Percentiles rank a stretch among this genome's conserved stretches.
Conservation (phyloP, 225 moss, liverwort and hornwort species). For the Physcomitrium patens region DNA sequence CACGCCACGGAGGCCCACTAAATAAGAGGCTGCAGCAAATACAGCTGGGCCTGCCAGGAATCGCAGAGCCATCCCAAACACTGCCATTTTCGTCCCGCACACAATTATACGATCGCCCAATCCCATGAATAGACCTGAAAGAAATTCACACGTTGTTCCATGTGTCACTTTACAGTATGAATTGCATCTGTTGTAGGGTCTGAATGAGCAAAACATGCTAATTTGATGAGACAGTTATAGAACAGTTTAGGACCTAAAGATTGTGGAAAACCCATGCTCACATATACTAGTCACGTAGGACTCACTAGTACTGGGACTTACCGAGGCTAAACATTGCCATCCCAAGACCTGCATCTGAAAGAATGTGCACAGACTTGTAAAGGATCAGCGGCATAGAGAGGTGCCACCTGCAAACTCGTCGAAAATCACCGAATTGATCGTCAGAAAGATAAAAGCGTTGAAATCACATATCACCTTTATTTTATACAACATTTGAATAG, state of each 20-base stretch:
- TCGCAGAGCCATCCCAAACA: conserved; percentile 73
- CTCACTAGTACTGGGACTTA: conserved; percentile 30
- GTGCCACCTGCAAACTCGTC: conserved; percentile 68
- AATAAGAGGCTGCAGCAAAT: conserved; percentile 85
- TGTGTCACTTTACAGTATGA: background rate
- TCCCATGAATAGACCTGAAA: conserved; percentile 95
- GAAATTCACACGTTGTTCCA: background rate
- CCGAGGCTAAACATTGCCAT: conserved; percentile 99
- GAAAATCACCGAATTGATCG: background rate
- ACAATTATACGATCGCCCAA: conserved; percentile 88
- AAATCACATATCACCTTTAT: no score
- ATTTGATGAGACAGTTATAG: background rate
- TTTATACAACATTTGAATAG: background rate
- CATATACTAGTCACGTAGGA: background rate
- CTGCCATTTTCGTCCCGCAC: conserved; percentile 70
- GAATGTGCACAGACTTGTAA: conserved; percentile 83
- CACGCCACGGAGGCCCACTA: conserved; percentile 78
- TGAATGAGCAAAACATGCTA: background rate
- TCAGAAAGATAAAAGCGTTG: conserved; percentile 6
- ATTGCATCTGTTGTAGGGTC: background rate
- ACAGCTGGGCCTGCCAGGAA: conserved; percentile 89
- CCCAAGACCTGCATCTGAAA: conserved; percentile 96
- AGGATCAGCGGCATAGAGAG: conserved; percentile 77
- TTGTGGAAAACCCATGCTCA: background rate
- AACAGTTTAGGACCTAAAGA: background rate